Evolutionary conservation across 192 early-diverging fungal species (phyloP), one percentile per base, ranked within the genome.

Genomic region (Geosiphon pyriformis): DNA sequence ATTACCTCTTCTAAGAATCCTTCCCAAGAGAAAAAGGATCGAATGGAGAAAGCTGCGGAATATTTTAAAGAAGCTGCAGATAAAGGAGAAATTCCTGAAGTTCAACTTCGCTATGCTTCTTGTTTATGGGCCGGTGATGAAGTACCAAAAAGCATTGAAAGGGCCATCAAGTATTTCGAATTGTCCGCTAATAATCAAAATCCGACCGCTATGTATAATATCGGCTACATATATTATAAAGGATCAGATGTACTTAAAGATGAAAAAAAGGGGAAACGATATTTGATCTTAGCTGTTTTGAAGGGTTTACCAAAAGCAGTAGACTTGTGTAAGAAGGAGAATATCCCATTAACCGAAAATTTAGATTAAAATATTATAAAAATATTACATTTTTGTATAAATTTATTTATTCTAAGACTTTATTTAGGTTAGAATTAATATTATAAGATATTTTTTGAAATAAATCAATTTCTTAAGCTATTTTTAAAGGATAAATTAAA

Each of bases 131-230:
- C 47, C 3, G 22, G 33, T 10, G 25, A 37, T 15, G 59, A 37
- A 25, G 59, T 61, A 23, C n/a, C 20, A 20, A n/a, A 18, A 34
- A 34, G 53, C 53, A 32, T 30, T 17, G 0, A 1, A 10, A 51
- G 53, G 23, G 63, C 63, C 1, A 26, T 65, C n/a, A 65, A 20
- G 8, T 65, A 65, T 65, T 48, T 54, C 18, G 31, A 65, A 37
- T 18, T 35, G 15, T 25, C 63, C 4, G 63, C 63, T 34, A 20
- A 54, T 7, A 18, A 51, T 2, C 32, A 34, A 4, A 65, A 65
- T 65, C 18, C 26, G 3, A 65, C 63, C 15, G 63, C 50, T 8
- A 65, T 65, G 63, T 65, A 65, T 54, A 65, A 65, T 32, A 48
- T 65, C 29, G 63, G 63, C 22, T 53, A 46, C 23, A 30, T 46